These are phyloP conservation scores for Arthroderma sp. DNA, from an alignment of 2,329 filamentous ascomycete species.

Conservation along the genomic window DNA sequence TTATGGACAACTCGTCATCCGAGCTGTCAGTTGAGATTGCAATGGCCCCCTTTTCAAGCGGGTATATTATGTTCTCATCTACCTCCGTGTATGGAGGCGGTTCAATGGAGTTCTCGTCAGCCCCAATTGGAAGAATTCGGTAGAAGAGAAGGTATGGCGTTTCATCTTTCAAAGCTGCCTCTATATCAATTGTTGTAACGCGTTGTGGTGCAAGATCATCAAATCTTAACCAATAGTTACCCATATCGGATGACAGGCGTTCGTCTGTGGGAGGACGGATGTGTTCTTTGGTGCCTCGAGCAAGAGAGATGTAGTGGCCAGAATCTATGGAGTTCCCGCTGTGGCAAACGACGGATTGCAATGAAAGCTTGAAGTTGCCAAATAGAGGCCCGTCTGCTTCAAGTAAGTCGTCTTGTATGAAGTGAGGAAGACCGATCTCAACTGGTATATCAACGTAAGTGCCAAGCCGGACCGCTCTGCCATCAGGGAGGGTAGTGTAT, in stretches of 20 bases:
- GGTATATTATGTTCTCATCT: neutral
- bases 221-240: constrained; percentile 77
- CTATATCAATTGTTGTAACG: constrained; percentile 64
- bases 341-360: constrained; percentile 89
- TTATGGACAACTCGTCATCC: neutral
- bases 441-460: constrained; percentile 87
- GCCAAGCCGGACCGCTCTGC: constrained; percentile 56
- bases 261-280: constrained; percentile 2
- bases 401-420: constrained; percentile 68
- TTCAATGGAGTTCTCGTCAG: constrained; percentile 36
- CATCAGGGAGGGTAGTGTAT: constrained; percentile 61
- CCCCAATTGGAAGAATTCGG: constrained; percentile 77
- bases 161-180: constrained; percentile 64
- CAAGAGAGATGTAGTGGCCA: constrained; percentile 82
- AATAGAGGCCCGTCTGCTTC: constrained; percentile 54
- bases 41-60: neutral
- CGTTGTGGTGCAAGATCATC: constrained; percentile 70
- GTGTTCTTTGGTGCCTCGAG: constrained; percentile 48
- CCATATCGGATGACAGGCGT: constrained; percentile 41
- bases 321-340: constrained; percentile 72
- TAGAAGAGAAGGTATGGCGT: constrained; percentile 94
- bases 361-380: constrained; percentile 81
- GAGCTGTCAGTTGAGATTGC: neutral
- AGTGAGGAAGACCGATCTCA: constrained; percentile 70
- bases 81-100: constrained; percentile 1